phyloP scores from a whole-genome alignment of 2,329 filamentous ascomycete genomes.

The Monosporascus cannonballus region DNA sequence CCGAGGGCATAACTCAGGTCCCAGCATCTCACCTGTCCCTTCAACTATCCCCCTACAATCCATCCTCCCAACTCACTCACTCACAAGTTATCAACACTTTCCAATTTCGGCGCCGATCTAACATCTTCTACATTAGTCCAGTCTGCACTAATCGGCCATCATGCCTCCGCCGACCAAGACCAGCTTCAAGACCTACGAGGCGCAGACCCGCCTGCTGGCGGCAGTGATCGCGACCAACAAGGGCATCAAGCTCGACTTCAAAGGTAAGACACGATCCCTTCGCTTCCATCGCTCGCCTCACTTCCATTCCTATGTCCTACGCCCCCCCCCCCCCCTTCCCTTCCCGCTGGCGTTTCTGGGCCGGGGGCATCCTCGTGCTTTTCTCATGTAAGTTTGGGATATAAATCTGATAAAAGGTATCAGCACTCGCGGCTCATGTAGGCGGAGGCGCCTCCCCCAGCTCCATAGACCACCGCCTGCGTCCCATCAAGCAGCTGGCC shows the following conservation, averaged over 20 bases:
- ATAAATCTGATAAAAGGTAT: not conserved
- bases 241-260: slow-evolving; percentile 51
- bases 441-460: slow-evolving; percentile 28
- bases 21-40: not conserved
- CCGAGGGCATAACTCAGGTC: too few relatives aligned
- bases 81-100: not conserved
- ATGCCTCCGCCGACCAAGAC: slow-evolving; percentile 40
- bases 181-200: slow-evolving; percentile 56
- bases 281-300: not conserved
- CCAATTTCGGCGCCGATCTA: not conserved
- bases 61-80: not conserved
- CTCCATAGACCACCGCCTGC: slow-evolving; percentile 32
- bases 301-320: not conserved
- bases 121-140: slow-evolving; percentile 4
- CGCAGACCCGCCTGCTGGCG: slow-evolving; percentile 52
- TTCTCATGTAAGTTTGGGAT: not conserved
- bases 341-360: not conserved
- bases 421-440: slow-evolving; percentile 18
- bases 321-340: not conserved
- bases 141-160: slow-evolving; percentile 3
- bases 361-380: not conserved
- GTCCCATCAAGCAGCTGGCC: slow-evolving; percentile 32
- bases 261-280: slow-evolving; percentile 39
- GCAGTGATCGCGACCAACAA: slow-evolving; percentile 55
- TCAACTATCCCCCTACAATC: not conserved